Percentiles rank a stretch among this genome's conserved stretches.
Evolutionary conservation across 441 rosid species (phyloP).

Genomic region (Aleurites moluccanus): DNA sequence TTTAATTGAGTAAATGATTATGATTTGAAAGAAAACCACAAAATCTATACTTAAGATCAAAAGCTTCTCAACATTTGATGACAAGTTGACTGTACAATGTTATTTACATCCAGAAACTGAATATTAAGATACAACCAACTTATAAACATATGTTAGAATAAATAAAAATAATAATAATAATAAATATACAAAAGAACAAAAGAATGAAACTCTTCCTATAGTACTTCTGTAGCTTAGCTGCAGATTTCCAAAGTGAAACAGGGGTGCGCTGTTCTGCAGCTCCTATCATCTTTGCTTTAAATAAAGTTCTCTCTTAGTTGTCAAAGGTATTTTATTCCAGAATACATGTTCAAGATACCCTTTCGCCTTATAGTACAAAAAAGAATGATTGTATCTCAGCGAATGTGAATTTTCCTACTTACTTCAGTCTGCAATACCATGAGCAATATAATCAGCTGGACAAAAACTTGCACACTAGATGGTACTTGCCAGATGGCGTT

Average conservation of each 20-base stretch:
- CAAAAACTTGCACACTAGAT: background rate
- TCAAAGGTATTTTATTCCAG: background rate
- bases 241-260: background rate
- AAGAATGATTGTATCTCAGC: background rate
- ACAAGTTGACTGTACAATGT: background rate
- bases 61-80: conserved; percentile 1
- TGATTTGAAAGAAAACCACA: background rate
- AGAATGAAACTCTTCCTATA: conserved; percentile 8
- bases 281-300: background rate
- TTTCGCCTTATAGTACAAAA: background rate
- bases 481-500: background rate
- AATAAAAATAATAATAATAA: background rate
- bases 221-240: background rate
- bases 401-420: conserved; percentile 26
- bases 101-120: conserved; percentile 11
- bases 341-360: background rate
- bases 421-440: conserved; percentile 31
- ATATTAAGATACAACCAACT: background rate
- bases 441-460: conserved; percentile 12
- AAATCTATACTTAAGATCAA: background rate
- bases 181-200: conserved; percentile 6
- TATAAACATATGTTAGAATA: background rate
- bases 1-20: too few species aligned
- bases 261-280: background rate
- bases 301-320: background rate